Evolutionary conservation across 441 rosid species (phyloP), one percentile per base, ranked within the genome.

Genomic region (Oxalis stricta): DNA sequence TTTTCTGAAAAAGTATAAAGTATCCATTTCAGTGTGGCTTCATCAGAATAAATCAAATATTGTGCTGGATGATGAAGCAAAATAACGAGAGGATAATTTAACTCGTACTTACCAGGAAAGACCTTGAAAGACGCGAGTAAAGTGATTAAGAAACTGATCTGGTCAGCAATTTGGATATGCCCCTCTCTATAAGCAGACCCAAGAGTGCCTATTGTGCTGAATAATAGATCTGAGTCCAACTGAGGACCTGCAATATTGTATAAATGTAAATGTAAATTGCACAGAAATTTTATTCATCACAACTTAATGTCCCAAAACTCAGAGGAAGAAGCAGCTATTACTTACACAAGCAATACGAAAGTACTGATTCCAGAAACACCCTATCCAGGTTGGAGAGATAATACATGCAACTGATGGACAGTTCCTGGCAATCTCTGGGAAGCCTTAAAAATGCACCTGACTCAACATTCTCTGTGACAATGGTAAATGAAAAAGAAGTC

Each of bases 371-470:
- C 75, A 91, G 71, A 48, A 79, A 34, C 45, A 34, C 34, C 29
- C 68, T 41, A 40, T 70, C 75, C 60, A 86, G 50, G 45, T 52
- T 60, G 31, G 87, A 59, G 58, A 83, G 86, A 60, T 83, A 86
- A 64, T 66, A 79, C 30, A 86, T 82, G 66, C 83, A 66, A 54
- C 68, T 68, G 38, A 81, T 46, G 19, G 95, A 56, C 46, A 83
- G 63, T 50, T 83, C 91, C 68, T 86, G 96, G 50, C 58, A 58
- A 61, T 73, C 82, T 61, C 57, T 28, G 17, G 82, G 70, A 58
- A 91, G 93, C 46, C 61, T 73, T 35, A 71, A 32, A 70, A 89
- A 85, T 48, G 85, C 78, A 47, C 98, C 98, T 64, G 64, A 64
- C 33, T 33, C 14, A 41, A 56, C 45, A 14, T 61, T 60, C 61